Percentiles rank a stretch among this genome's conserved stretches.
phyloP scores from a whole-genome alignment of 2,329 filamentous ascomycete species.

The Colletotrichum sp. region DNA sequence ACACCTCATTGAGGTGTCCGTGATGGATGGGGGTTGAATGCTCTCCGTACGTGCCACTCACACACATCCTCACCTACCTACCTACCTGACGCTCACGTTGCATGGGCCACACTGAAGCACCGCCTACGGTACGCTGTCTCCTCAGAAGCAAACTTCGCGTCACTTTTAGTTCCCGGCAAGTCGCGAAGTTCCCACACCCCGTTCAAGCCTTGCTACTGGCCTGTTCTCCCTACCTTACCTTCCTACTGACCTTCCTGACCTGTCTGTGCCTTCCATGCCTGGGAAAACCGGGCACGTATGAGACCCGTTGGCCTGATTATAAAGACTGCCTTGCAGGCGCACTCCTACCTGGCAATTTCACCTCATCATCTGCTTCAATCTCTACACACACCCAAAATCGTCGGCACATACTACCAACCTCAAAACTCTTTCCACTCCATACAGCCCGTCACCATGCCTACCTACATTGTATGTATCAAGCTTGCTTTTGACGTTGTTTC shows the following conservation, averaged over 20 bases:
- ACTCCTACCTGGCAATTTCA: background rate
- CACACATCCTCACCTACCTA: background rate
- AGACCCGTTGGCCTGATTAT: background rate
- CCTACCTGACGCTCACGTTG: background rate
- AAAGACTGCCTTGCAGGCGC: constrained; percentile 7
- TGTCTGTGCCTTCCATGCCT: background rate
- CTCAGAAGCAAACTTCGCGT: background rate
- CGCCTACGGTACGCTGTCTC: background rate
- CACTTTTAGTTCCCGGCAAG: constrained; percentile 12
- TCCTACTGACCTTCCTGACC: background rate
- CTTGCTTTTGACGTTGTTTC: background rate
- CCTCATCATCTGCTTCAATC: background rate
- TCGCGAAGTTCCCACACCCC: constrained; percentile 10
- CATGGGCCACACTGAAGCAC: constrained; percentile 1
- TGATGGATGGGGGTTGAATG: background rate
- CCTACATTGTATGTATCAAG: constrained; percentile 55
- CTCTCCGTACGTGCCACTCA: background rate
- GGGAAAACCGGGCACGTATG: constrained; percentile 4
- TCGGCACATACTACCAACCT: background rate
- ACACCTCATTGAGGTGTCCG: background rate
- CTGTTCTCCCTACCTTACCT: background rate
- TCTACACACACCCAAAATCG: background rate
- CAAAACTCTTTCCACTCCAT: background rate
- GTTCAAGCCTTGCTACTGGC: background rate
- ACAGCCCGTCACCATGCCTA: constrained; percentile 50